A percentile compares a stretch with the other conserved stretches of the same genome.
phyloP scores from a whole-genome alignment of 805 yeast species.

The Metschnikowia peoriensis region DNA sequence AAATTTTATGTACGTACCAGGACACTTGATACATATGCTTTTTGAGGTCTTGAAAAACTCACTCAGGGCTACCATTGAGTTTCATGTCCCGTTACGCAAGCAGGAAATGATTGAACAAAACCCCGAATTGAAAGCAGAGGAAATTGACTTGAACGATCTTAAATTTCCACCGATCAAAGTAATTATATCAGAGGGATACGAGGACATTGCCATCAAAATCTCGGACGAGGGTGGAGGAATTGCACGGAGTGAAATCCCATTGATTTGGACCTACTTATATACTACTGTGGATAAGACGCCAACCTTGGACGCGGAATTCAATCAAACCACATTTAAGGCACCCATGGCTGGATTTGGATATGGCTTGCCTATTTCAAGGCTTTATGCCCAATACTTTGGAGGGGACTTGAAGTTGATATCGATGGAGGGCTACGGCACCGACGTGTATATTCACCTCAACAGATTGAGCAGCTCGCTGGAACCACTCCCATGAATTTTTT shows the following conservation, averaged over 20 bases:
- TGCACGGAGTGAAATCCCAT: constrained; percentile 76
- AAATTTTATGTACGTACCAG: constrained; percentile 88
- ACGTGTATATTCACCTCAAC: constrained; percentile 83
- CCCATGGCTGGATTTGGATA: constrained; percentile 96
- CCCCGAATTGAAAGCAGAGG: constrained; percentile 37
- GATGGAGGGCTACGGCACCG: constrained; percentile 95
- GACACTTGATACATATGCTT: constrained; percentile 86
- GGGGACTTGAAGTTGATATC: constrained; percentile 84
- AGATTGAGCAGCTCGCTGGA: constrained; percentile 71
- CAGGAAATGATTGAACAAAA: constrained; percentile 37
- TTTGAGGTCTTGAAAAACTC: constrained; percentile 88
- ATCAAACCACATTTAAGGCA: constrained; percentile 68
- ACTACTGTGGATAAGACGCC: constrained; percentile 82
- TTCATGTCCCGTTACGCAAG: constrained; percentile 54
- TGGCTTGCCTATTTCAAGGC: constrained; percentile 81
- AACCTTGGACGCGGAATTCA: constrained; percentile 54
- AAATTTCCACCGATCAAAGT: constrained; percentile 82
- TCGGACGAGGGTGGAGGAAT: constrained; percentile 96
- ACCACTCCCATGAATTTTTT: constrained; percentile 46
- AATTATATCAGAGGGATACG: constrained; percentile 83
- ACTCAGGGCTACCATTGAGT: constrained; percentile 84
- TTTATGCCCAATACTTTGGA: constrained; percentile 87
- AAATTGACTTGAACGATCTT: constrained; percentile 56
- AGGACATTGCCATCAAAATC: constrained; percentile 86
- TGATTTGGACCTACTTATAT: constrained; percentile 88